Conservation (phyloP, 2,329 filamentous ascomycete species). For the Phyllosticta citriasiana region DNA sequence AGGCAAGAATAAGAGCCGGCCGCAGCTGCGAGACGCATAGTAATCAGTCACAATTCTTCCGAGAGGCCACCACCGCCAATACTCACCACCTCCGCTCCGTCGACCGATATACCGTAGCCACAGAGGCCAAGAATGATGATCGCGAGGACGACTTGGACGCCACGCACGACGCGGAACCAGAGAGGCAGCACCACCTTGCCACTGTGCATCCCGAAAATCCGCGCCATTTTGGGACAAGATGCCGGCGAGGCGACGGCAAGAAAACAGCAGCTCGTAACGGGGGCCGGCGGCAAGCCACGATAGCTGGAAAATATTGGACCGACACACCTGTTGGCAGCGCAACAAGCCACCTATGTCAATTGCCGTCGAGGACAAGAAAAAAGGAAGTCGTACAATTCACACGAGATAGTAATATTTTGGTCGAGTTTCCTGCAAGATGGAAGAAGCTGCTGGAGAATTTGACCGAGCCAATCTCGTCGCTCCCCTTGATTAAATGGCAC, state of each 20-base stretch:
- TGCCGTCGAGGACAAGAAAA: not conserved
- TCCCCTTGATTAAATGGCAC: not conserved
- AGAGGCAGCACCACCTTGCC: slow-evolving; percentile 13
- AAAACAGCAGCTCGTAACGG: not conserved
- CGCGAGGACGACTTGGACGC: slow-evolving; percentile 20
- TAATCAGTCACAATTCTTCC: not conserved
- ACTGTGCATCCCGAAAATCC: not conserved
- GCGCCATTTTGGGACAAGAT: not conserved
- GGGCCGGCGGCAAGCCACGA: not conserved
- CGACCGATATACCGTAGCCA: slow-evolving; percentile 17
- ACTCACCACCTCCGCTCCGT: slow-evolving; percentile 1
- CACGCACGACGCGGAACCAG: slow-evolving; percentile 19
- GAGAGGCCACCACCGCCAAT: slow-evolving; percentile 3
- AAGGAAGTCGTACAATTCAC: not conserved
- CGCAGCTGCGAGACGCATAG: slow-evolving; percentile 11
- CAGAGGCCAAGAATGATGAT: slow-evolving; percentile 19
- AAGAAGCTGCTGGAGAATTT: not conserved
- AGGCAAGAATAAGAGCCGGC: slow-evolving; percentile 15
- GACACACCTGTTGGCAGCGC: not conserved
- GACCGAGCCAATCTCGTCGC: not conserved
- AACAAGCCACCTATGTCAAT: not conserved
- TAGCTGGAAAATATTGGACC: not conserved
- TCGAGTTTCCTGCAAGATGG: not conserved
- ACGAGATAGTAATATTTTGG: not conserved
- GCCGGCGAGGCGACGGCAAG: not conserved